Percentiles rank a stretch among this genome's conserved stretches.
phyloP scores from a whole-genome alignment of 768 basidiomycete species.

The Hirschioporus abietinus region DNA sequence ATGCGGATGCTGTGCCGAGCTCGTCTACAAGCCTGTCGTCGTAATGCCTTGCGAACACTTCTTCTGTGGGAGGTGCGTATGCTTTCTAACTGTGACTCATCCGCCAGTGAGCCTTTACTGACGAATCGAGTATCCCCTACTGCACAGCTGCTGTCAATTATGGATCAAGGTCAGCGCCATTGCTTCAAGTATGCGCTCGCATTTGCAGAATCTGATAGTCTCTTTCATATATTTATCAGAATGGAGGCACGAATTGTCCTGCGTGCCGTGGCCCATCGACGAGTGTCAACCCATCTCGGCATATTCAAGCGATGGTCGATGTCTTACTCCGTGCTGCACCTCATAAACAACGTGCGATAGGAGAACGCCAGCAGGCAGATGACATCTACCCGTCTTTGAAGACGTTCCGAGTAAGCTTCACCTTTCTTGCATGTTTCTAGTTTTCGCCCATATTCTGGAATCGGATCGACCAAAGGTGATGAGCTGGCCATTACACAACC shows the following conservation, averaged over 20 bases:
- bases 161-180: slow-evolving; percentile 73
- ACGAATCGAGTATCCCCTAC: background rate
- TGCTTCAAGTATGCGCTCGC: slow-evolving; percentile 9
- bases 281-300: slow-evolving; percentile 65
- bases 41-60: slow-evolving; percentile 86
- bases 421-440: slow-evolving; percentile 1
- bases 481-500: too few species aligned
- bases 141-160: slow-evolving; percentile 64
- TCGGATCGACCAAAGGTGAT: too few species aligned
- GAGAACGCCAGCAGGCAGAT: slow-evolving; percentile 78
- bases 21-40: slow-evolving; percentile 77
- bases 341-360: slow-evolving; percentile 55
- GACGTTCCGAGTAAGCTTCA: slow-evolving; percentile 52
- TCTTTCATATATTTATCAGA: slow-evolving; percentile 36
- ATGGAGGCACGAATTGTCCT: slow-evolving; percentile 81
- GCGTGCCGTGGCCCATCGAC: slow-evolving; percentile 71
- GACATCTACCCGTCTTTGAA: slow-evolving; percentile 65
- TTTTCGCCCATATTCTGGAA: background rate
- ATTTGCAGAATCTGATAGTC: slow-evolving; percentile 6
- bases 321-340: slow-evolving; percentile 67
- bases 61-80: slow-evolving; percentile 78
- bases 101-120: background rate
- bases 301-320: slow-evolving; percentile 68
- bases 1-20: slow-evolving; percentile 80
- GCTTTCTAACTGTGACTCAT: too few species aligned